Conservation (phyloP, 2,329 filamentous ascomycete species). For the Chlorencoelia australis region DNA sequence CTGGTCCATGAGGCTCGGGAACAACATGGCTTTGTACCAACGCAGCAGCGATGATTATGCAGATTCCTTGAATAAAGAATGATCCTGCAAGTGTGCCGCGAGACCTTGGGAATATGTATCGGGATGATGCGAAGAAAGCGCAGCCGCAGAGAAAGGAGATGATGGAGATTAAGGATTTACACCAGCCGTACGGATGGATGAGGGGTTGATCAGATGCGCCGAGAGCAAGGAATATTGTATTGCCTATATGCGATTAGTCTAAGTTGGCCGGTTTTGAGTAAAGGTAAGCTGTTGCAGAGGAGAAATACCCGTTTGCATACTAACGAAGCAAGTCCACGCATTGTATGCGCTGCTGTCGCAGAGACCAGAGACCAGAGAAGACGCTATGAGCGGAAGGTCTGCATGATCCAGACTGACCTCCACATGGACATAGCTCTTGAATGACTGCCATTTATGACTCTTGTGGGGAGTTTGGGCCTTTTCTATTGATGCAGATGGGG, state of each 20-base stretch:
- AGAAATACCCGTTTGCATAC: constrained; percentile 39
- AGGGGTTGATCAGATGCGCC: constrained; percentile 43
- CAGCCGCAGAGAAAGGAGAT: constrained; percentile 43
- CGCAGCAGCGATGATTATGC: constrained; percentile 42
- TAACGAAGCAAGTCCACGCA: constrained; percentile 39
- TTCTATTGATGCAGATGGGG: constrained; percentile 6
- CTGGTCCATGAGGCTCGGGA: constrained; percentile 31
- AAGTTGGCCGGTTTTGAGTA: background rate
- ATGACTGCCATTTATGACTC: background rate
- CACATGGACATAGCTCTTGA: constrained; percentile 15
- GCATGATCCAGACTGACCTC: constrained; percentile 25
- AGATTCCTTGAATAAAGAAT: constrained; percentile 41
- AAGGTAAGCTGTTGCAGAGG: background rate
- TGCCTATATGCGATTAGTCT: constrained; percentile 31
- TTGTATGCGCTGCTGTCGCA: constrained; percentile 38
- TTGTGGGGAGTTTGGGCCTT: constrained; percentile 5
- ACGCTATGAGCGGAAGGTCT: constrained; percentile 31
- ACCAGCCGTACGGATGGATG: constrained; percentile 41
- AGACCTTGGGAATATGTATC: constrained; percentile 19
- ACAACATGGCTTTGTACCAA: constrained; percentile 39
- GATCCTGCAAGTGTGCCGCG: constrained; percentile 36
- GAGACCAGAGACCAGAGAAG: constrained; percentile 36
- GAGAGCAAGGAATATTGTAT: constrained; percentile 53
- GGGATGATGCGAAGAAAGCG: constrained; percentile 34
- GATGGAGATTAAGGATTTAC: constrained; percentile 43